Percentiles rank a stretch among this genome's conserved stretches.
Evolutionary conservation across 2,329 filamentous ascomycete genomes (phyloP).

Genomic region (Pyrenophora seminiperda): DNA sequence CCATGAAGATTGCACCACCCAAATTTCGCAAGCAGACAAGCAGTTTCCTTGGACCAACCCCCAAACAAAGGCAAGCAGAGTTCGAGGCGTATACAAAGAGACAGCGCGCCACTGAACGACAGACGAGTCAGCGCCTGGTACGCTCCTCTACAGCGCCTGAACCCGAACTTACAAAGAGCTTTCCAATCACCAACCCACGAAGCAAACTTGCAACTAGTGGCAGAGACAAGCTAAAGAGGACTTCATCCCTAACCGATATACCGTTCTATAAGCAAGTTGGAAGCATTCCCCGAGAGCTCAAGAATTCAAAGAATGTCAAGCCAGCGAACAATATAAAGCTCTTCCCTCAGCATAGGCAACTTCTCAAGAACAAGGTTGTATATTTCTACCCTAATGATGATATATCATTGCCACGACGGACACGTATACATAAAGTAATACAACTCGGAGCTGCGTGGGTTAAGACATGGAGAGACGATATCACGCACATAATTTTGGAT

Average conservation of each 20-base stretch:
- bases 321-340: constrained; percentile 39
- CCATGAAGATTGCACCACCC: constrained; percentile 27
- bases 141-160: constrained; percentile 30
- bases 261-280: constrained; percentile 39
- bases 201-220: background rate
- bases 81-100: constrained; percentile 31
- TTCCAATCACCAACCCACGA: constrained; percentile 17
- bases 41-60: constrained; percentile 41
- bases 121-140: constrained; percentile 9
- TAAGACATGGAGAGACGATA: constrained; percentile 56
- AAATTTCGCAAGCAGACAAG: constrained; percentile 21
- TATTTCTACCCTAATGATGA: constrained; percentile 83
- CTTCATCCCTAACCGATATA: constrained; percentile 29
- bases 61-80: constrained; percentile 35
- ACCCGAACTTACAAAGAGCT: constrained; percentile 18
- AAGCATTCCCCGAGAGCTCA: constrained; percentile 38
- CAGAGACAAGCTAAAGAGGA: constrained; percentile 25
- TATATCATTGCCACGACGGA: constrained; percentile 66
- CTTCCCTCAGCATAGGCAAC: constrained; percentile 38
- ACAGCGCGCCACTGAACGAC: constrained; percentile 19
- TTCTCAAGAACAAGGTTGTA: constrained; percentile 42
- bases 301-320: constrained; percentile 37
- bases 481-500: constrained; percentile 84
- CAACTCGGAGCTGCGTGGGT: constrained; percentile 71
- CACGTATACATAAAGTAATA: constrained; percentile 74